Conservation (phyloP, 148 eudicot genomes). For the Diospyros lotus region DNA sequence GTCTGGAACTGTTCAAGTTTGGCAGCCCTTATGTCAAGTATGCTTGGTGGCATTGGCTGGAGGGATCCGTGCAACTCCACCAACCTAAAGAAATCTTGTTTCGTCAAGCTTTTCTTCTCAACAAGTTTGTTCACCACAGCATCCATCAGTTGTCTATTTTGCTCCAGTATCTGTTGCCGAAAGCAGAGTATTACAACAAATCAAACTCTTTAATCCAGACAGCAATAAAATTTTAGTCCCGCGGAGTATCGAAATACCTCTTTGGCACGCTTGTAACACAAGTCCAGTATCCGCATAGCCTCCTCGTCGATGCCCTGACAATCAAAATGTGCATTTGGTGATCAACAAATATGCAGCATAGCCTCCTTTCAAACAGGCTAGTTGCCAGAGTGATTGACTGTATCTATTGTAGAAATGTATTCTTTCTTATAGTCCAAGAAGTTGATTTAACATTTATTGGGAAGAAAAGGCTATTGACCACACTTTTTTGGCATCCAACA, state of each 20-base stretch:
- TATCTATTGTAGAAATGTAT: too few species aligned
- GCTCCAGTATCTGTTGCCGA: conserved; percentile 49
- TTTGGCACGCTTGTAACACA: conserved; percentile 78
- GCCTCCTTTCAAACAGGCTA: not conserved
- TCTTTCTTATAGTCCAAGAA: too few species aligned
- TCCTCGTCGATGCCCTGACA: conserved; percentile 74
- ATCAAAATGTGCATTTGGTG: conserved; percentile 9
- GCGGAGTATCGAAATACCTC: conserved; percentile 36
- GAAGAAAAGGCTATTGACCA: too few species aligned
- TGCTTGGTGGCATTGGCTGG: conserved; percentile 54
- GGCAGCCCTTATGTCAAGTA: conserved; percentile 59
- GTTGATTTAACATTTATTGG: too few species aligned
- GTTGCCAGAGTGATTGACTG: too few species aligned
- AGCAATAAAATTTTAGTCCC: not conserved
- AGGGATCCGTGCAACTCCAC: conserved; percentile 69
- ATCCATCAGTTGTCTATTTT: conserved; percentile 67
- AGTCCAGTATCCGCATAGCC: conserved; percentile 56
- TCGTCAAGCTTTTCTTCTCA: conserved; percentile 56
- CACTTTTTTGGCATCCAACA: too few species aligned
- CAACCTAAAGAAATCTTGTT: conserved; percentile 62
- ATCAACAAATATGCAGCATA: not conserved
- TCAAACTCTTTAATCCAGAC: not conserved
- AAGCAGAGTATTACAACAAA: conserved; percentile 9
- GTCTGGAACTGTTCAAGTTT: conserved; percentile 42
- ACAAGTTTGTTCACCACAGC: conserved; percentile 59